Percentiles rank a stretch among this genome's conserved stretches.
Evolutionary conservation across 305 asterid genomes (phyloP).

Genomic region (Coffea humblotiana): DNA sequence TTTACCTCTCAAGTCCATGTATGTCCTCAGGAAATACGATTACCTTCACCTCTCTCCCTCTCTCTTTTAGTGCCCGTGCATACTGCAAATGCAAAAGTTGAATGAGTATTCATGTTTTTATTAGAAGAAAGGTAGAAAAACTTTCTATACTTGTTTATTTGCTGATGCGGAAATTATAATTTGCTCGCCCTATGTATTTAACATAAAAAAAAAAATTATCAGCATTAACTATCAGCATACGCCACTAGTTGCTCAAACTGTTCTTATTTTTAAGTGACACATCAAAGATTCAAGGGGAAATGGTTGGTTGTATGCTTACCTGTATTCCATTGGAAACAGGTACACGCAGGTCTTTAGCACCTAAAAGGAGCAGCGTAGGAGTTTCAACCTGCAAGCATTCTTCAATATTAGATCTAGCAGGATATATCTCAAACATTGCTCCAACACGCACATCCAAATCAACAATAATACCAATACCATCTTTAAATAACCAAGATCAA

Average conservation of each 20-base stretch:
- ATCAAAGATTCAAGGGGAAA: not conserved
- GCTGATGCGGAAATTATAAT: not conserved
- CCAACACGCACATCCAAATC: not conserved
- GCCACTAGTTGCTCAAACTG: not conserved
- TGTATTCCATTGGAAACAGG: conserved; percentile 60
- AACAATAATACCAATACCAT: not conserved
- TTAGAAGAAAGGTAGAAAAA: not conserved
- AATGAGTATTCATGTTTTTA: not conserved
- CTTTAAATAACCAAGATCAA: not conserved
- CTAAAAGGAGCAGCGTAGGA: conserved; percentile 54
- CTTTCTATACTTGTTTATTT: not conserved
- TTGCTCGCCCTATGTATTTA: not conserved
- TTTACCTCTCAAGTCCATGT: conserved; percentile 66
- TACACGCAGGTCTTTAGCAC: conserved; percentile 60
- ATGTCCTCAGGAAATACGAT: conserved; percentile 70
- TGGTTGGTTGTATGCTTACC: conserved; percentile 26
- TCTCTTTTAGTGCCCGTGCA: conserved; percentile 74
- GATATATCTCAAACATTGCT: not conserved
- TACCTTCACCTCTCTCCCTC: conserved; percentile 65
- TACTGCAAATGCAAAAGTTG: conserved; percentile 34
- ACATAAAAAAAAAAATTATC: not conserved
- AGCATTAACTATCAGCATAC: not conserved
- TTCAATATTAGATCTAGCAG: not conserved
- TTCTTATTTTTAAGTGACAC: not conserved
- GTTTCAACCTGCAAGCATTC: conserved; percentile 50